Evolutionary conservation across 1,284 basidiomycete genomes (phyloP), one percentile per base, ranked within the genome.

Genomic region (Ganoderma lingzhi): DNA sequence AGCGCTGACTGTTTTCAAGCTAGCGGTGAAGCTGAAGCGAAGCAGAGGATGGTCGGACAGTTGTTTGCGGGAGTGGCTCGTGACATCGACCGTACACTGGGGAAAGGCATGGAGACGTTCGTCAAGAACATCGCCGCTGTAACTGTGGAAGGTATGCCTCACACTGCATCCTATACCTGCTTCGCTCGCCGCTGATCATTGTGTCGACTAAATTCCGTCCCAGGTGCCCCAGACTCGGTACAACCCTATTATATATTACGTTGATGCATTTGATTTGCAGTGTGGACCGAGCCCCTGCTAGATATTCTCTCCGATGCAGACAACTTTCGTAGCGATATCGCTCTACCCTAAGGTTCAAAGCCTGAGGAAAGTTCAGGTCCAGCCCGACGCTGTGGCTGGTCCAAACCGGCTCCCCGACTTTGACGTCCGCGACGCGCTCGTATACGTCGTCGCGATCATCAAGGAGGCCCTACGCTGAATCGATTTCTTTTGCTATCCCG

Each of bases 311-410:
- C 73, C 73, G 0, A 59, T 80, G 8, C 19, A 76, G 69, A 63
- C 65, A 59, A 78, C 82, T 66, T 77, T 82, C 69, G 73, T 84
- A 6, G 78, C 79, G 0, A 78, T 82, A 77, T 61, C 80, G 1
- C 73, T 79, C 44, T 74, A 80, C 61, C 83, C 80, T 0, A 80
- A 83, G 5, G 76, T 80, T 2, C 75, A 75, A 62, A 23, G 23
- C 23, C 23, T 23, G 23, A 59, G 63, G 35, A 75, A 74, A 59
- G 77, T 77, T 1, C 81, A 81, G 30, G 70, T 71, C 0, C 79
- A 82, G 66, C 67, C 81, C 15, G 79, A 80, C 42, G 39, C 63
- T 0, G 69, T 78, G 6, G 66, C 77, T 0, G 75, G 77, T 5
- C 65, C 69, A n/a, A 74, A 80, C 39, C 71, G 75, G 19, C 65